Percentiles rank a stretch among this genome's conserved stretches.
Conservation (phyloP, 768 basidiomycete species). For the Tricholoma furcatifolium region DNA sequence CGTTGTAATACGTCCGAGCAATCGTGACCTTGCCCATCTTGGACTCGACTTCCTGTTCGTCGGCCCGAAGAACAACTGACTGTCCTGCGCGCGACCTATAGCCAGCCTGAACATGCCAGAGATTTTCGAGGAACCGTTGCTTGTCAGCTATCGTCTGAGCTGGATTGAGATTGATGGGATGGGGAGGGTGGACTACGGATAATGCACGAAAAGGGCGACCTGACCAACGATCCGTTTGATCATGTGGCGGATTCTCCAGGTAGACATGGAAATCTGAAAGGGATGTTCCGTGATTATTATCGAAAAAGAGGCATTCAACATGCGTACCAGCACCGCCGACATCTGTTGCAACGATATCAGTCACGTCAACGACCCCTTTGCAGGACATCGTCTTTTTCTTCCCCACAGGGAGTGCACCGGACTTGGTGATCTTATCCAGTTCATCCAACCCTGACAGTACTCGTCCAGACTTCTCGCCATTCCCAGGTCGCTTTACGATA, state of each 20-base stretch:
- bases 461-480: constrained; percentile 73
- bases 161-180: constrained; percentile 65
- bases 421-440: constrained; percentile 68
- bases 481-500: constrained; percentile 82
- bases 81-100: constrained; percentile 73
- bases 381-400: constrained; percentile 81
- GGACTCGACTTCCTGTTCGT: constrained; percentile 76
- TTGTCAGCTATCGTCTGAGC: constrained; percentile 65
- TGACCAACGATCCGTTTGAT: constrained; percentile 85
- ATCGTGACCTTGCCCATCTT: constrained; percentile 57
- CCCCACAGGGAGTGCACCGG: constrained; percentile 56
- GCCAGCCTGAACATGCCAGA: constrained; percentile 86
- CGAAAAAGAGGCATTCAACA: constrained; percentile 18
- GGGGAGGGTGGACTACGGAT: constrained; percentile 75
- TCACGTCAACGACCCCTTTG: constrained; percentile 82
- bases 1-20: constrained; percentile 86
- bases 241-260: constrained; percentile 78
- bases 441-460: constrained; percentile 75
- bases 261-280: constrained; percentile 80
- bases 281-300: not conserved
- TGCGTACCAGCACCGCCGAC: constrained; percentile 76
- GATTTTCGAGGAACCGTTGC: constrained; percentile 79
- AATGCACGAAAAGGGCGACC: constrained; percentile 82
- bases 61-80: constrained; percentile 67
- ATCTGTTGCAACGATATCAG: constrained; percentile 81